Evolutionary conservation across 345 rosid genomes (phyloP).

Genomic region (Linum tenue): DNA sequence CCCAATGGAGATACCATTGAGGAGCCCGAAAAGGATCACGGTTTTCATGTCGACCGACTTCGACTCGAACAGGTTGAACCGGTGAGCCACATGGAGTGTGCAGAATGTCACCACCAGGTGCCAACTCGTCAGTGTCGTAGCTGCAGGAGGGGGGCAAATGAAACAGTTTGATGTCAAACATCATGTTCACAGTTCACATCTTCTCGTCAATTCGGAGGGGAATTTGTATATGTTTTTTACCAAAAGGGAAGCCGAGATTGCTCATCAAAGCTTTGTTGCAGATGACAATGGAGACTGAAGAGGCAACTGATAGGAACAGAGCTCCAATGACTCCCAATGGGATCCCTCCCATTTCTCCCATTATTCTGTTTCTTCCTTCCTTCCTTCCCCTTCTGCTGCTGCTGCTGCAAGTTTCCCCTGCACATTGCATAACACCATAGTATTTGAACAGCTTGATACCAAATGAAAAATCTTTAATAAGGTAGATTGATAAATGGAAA

Average conservation of each 20-base stretch:
- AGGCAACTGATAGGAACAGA: constrained; percentile 86
- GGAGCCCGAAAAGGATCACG: constrained; percentile 84
- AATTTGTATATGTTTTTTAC: constrained; percentile 26
- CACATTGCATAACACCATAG: neutral
- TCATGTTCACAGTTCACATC: too few species aligned
- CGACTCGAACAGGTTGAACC: constrained; percentile 69
- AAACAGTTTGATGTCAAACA: neutral
- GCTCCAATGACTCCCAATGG: constrained; percentile 90
- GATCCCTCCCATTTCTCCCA: constrained; percentile 84
- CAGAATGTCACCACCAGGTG: constrained; percentile 90
- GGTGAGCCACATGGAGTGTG: constrained; percentile 78
- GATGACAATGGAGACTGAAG: constrained; percentile 95
- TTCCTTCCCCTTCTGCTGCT: too few species aligned
- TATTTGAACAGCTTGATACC: too few species aligned
- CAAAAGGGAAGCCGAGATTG: constrained; percentile 97
- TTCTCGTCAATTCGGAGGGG: neutral
- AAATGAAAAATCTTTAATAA: too few species aligned
- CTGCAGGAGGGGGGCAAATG: constrained; percentile 23
- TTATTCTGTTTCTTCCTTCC: too few species aligned
- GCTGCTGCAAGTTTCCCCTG: constrained; percentile 11
- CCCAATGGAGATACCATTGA: constrained; percentile 92
- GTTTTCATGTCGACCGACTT: constrained; percentile 78
- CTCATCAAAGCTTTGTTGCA: constrained; percentile 99
- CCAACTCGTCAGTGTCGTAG: constrained; percentile 95
- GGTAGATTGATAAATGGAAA: too few species aligned